Evolutionary conservation across 257 asterid genomes (phyloP).

Genomic region (Jacaranda copaia): DNA sequence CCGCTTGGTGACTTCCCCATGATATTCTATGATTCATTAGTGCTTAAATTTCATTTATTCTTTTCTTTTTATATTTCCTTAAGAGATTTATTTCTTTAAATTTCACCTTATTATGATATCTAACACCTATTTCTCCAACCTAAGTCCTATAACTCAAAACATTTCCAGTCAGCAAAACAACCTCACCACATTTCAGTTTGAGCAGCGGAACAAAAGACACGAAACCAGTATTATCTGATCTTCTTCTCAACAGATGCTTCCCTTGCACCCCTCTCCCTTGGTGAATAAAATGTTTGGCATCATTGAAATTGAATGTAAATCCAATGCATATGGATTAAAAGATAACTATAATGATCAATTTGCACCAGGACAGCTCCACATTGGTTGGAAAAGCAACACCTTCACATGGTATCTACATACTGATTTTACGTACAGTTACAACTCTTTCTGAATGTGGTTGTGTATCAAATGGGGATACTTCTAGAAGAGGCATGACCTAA

Average conservation of each 20-base stretch:
- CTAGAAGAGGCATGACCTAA: neutral
- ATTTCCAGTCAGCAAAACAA: neutral
- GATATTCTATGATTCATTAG: neutral
- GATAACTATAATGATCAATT: neutral
- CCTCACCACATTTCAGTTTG: neutral
- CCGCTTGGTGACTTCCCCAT: neutral
- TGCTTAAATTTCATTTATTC: neutral
- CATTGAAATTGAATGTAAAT: neutral
- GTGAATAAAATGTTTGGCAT: neutral
- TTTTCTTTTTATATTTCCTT: neutral
- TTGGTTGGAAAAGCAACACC: neutral
- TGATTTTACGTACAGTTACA: neutral
- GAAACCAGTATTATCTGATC: neutral
- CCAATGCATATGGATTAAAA: neutral
- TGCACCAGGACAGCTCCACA: neutral
- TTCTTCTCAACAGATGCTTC: neutral
- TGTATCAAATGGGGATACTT: neutral
- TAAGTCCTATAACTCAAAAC: neutral
- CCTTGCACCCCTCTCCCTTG: neutral
- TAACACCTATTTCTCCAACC: neutral
- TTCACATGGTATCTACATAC: neutral
- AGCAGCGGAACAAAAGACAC: conserved; percentile 7
- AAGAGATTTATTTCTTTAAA: neutral
- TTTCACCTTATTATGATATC: neutral
- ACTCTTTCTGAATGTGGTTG: neutral